Evolutionary conservation across 2,329 filamentous ascomycete genomes (phyloP).

Genomic region (Paecilomyces variotii): DNA sequence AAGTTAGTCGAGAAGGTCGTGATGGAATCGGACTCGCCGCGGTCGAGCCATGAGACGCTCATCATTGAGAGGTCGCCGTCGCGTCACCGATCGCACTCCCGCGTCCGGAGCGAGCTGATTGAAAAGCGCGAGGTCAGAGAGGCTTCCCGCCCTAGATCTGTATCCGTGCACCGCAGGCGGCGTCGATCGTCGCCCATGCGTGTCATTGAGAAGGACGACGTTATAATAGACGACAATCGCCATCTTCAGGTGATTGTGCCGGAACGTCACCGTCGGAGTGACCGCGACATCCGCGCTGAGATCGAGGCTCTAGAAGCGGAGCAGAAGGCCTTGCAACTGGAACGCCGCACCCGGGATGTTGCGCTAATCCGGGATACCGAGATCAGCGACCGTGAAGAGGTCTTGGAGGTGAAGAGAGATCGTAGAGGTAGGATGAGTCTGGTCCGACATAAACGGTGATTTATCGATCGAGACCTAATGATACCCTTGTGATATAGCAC

Average conservation of each 20-base stretch:
- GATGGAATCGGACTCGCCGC: conserved; percentile 18
- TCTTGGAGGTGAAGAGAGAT: conserved; percentile 67
- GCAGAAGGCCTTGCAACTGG: conserved; percentile 49
- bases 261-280: conserved; percentile 40
- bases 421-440: conserved; percentile 81
- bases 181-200: conserved; percentile 30
- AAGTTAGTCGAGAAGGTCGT: conserved; percentile 19
- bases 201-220: conserved; percentile 21
- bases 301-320: conserved; percentile 65
- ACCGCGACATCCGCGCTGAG: conserved; percentile 63
- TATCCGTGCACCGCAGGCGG: conserved; percentile 27
- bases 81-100: conserved; percentile 17
- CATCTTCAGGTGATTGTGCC: conserved; percentile 44
- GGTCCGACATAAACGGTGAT: conserved; percentile 17
- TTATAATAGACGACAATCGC: conserved; percentile 28
- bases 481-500: conserved; percentile 40
- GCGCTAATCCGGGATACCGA: conserved; percentile 25
- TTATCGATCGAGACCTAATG: background rate
- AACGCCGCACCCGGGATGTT: conserved; percentile 36
- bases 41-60: conserved; percentile 20
- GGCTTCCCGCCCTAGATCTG: conserved; percentile 26
- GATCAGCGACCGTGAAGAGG: conserved; percentile 31
- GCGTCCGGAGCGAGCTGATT: conserved; percentile 17
- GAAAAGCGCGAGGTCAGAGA: conserved; percentile 18
- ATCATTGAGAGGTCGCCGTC: conserved; percentile 26